These are phyloP conservation scores for Aspergillus diversus DNA, from an alignment of 495 filamentous ascomycete species.

Conservation along the genomic window DNA sequence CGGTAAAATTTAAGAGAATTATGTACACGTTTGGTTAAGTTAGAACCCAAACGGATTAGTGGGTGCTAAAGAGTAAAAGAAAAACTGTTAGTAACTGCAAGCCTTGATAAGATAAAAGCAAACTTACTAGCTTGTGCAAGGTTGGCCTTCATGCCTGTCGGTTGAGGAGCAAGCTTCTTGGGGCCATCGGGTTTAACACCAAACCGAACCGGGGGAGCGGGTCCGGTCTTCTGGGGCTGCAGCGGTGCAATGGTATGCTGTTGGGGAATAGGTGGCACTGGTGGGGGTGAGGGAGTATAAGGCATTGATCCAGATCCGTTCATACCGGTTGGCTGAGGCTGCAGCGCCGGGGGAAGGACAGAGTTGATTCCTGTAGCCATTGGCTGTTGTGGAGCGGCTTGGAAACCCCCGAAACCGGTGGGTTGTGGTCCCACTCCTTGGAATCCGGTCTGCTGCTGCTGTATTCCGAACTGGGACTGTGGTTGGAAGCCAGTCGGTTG, in stretches of 20 bases:
- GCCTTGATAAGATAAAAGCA: conserved; percentile 7
- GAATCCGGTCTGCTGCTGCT: conserved; percentile 58
- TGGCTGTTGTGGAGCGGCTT: conserved; percentile 49
- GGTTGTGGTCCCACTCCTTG: conserved; percentile 64
- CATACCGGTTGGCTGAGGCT: conserved; percentile 58
- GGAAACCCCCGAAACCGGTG: conserved; percentile 62
- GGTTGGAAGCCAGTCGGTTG: conserved; percentile 58
- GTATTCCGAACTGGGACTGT: conserved; percentile 55
- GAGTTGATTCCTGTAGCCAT: conserved; percentile 55
- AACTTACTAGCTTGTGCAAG: conserved; percentile 92
- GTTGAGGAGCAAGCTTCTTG: conserved; percentile 83
- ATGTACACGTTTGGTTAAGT: conserved; percentile 30
- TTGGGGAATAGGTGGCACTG: conserved; percentile 50
- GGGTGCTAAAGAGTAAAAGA: conserved; percentile 59
- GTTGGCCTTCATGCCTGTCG: conserved; percentile 89
- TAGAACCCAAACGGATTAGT: conserved; percentile 94
- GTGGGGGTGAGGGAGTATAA: conserved; percentile 42
- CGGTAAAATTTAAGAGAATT: conserved; percentile 19
- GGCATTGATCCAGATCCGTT: conserved; percentile 58
- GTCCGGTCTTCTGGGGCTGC: conserved; percentile 87
- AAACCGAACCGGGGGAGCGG: conserved; percentile 87
- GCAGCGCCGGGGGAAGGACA: conserved; percentile 46
- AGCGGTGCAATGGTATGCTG: conserved; percentile 62
- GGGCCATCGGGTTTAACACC: conserved; percentile 67
- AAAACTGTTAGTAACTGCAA: no score